Conservation (phyloP, 371 early-diverging fungal genomes). For the Scutellospora calospora region DNA sequence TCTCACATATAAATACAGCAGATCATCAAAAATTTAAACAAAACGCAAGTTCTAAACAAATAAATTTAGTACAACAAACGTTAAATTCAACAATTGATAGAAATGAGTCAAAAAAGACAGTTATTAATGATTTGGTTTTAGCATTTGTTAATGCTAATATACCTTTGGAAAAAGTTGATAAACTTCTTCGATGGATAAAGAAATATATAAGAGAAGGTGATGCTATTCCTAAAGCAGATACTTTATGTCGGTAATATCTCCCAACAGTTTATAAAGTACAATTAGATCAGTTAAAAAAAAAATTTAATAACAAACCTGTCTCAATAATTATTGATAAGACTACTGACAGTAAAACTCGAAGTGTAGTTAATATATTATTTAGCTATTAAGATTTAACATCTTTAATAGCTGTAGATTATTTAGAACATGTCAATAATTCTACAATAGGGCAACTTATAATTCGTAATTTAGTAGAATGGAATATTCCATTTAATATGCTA, state of each 20-base stretch:
- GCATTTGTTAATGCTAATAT: conserved; percentile 2
- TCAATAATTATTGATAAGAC: not conserved
- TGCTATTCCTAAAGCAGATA: not conserved
- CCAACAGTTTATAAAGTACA: not conserved
- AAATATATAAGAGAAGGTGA: not conserved
- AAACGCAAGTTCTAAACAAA: too few relatives aligned
- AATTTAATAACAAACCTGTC: not conserved
- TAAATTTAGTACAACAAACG: too few relatives aligned
- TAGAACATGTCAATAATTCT: not conserved
- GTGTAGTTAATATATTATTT: not conserved
- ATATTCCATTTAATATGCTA: not conserved
- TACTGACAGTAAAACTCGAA: not conserved
- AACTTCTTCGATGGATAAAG: not conserved
- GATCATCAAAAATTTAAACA: too few relatives aligned
- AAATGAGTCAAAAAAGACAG: not conserved
- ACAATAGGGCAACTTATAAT: conserved; percentile 6
- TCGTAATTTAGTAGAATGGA: not conserved
- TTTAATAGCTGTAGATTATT: not conserved
- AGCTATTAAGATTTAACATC: not conserved
- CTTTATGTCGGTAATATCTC: not conserved
- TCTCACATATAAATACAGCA: too few relatives aligned
- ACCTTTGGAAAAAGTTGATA: conserved; percentile 1
- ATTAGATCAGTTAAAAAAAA: not conserved
- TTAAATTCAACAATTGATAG: not conserved
- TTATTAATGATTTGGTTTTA: not conserved